Base-by-base conservation (phyloP, 2,329 filamentous ascomycete genomes). In the Penicillium sp. region DNA sequence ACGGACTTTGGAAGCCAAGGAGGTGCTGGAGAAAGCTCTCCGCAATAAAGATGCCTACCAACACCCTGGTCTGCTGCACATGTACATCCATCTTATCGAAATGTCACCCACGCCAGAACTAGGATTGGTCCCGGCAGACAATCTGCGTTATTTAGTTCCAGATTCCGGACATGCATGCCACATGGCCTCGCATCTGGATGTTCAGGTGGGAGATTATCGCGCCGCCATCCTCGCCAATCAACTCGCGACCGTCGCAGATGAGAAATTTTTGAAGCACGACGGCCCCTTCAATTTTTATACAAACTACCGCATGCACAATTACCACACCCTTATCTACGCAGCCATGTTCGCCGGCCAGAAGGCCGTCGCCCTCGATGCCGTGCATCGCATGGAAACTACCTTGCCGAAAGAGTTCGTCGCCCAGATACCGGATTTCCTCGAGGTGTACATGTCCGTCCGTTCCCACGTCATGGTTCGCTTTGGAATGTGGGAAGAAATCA, bases 341-440 rank as follows among this genome's bases (percentile, higher is more conserved):
- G 87, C 88, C 51, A 89, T 92, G 87, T 87, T 92, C 58, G 81
- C 86, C 0, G 89, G 85, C 0, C 81, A 87, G 64, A 86, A 77
- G 1, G 66, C 72, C 22, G 74, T 85, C 10, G 85, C 87, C 0
- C 66, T 91, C 2, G 79, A 86, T 0, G 85, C 86, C 0, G 80
- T 81, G 0, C 59, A 64, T 0, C 73, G 76, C 40, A 78, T 91
- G 43, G 86, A 90, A 62, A 70, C 70, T 0, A 82, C 82, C 0
- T 71, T 91, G 4, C 81, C 87, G 0, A 82, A 86, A 47, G 79
- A 80, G 0, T 69, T 91, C 3, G 74, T 92, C 0, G 86, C 86
- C 0, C 86, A 86, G 0, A 90, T 92, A 87, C 87, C 88, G 0
- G 87, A 91, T 67, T 91, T 86, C 83, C 74, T 91, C 1, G 89